These are phyloP conservation scores for Hypoxylon fuscum DNA, from an alignment of 495 filamentous ascomycete genomes.

Conservation along the genomic window DNA sequence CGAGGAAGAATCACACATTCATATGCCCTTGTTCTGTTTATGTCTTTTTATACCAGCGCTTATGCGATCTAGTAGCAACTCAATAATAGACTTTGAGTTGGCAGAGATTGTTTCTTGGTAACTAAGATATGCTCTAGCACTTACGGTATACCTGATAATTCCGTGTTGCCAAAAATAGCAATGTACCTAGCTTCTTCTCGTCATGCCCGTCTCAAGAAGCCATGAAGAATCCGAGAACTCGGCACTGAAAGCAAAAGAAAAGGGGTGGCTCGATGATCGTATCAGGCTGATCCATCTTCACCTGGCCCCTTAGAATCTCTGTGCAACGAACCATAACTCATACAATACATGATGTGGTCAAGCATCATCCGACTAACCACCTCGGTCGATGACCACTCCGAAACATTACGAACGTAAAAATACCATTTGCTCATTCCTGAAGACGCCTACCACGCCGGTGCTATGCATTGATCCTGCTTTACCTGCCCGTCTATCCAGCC, in stretches of 20 bases:
- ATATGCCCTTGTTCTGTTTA: neutral
- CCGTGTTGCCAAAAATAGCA: too few relatives aligned
- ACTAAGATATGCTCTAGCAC: too few relatives aligned
- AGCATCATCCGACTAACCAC: conserved; percentile 1
- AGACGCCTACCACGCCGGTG: conserved; percentile 38
- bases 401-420: conserved; percentile 19
- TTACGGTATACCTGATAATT: too few relatives aligned
- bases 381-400: conserved; percentile 1
- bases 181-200: neutral
- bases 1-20: neutral
- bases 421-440: conserved; percentile 30
- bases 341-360: conserved; percentile 10
- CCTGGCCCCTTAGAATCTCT: conserved; percentile 9
- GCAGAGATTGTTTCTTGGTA: too few relatives aligned
- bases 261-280: neutral
- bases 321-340: conserved; percentile 27
- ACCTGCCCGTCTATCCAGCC: conserved; percentile 29
- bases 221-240: neutral
- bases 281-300: neutral
- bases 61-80: too few relatives aligned
- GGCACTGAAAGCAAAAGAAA: neutral
- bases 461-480: conserved; percentile 33
- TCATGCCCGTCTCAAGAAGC: neutral
- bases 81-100: too few relatives aligned
- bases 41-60: too few relatives aligned